Evolutionary conservation across 305 asterid species (phyloP).

Genomic region (Withania somnifera): DNA sequence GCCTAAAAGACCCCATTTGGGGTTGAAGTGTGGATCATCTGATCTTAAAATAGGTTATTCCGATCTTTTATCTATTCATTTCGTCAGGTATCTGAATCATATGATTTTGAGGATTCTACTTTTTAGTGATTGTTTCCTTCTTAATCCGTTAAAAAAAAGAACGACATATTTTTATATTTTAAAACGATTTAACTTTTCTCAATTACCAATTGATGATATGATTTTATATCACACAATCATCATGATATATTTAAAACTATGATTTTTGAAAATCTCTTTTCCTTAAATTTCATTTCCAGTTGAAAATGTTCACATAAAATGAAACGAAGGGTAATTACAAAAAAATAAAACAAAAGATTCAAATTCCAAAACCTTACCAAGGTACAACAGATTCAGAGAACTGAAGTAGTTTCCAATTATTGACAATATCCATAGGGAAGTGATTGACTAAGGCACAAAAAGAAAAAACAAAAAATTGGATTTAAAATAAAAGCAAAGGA

Average conservation of each 20-base stretch:
- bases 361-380: conserved; percentile 19
- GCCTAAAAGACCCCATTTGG: too few species aligned
- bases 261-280: background rate
- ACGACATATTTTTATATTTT: background rate
- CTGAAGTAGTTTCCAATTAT: conserved; percentile 57
- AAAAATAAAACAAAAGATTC: background rate
- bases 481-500: background rate
- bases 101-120: too few species aligned
- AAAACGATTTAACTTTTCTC: background rate
- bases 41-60: too few species aligned
- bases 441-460: conserved; percentile 31
- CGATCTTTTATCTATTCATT: too few species aligned
- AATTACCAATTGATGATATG: background rate
- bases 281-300: background rate
- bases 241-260: background rate
- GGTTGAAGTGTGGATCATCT: too few species aligned
- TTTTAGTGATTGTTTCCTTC: background rate
- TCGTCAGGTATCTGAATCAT: too few species aligned
- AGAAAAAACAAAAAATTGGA: background rate
- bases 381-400: conserved; percentile 58
- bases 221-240: background rate
- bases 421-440: conserved; percentile 52
- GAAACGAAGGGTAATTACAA: background rate
- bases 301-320: background rate
- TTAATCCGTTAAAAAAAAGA: background rate